Base-by-base conservation (phyloP, 371 early-diverging fungal genomes). In the Rhizopus arrhizus region DNA sequence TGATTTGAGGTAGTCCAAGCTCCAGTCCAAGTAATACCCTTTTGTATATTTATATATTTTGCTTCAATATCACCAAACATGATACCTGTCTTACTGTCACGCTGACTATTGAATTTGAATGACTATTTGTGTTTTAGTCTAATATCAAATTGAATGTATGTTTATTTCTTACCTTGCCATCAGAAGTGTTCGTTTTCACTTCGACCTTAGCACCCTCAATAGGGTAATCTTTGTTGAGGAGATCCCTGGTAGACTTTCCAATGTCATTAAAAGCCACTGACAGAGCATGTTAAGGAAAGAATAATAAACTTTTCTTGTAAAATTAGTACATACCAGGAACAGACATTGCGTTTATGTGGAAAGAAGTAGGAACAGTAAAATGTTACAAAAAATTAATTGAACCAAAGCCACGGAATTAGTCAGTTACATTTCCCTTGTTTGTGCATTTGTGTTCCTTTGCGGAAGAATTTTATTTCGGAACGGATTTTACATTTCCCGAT, bases 141-240 rank as follows among this genome's bases (percentile, higher is more conserved):
- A 13, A 22, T 22, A 22, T 22, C 22, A 22, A 22, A 22, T 22
- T 22, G 22, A 22, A 22, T 22, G 2, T 22, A 22, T 32, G 4
- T 5, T 29, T 29, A 36, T 22, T 29, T 85, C 91, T 69, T 91
- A 94, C 94, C 58, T 96, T 92, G 75, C 96, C 96, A 82, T 93
- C 94, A 71, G 91, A 77, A 60, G 97, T 90, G 68, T 87, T 87
- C 74, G 95, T 93, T 90, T 96, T 95, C 76, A 94, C 91, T 79
- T 98, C 99, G 68, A 97, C 91, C 89, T 95, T 96, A 70, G 91
- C 89, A 61, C 88, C 82, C 63, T 95, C 96, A 65, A 92, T 85
- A 66, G 97, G 96, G 82, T 84, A 97, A 83, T 98, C 98, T 86
- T 97, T 96, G 84, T 85, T 82, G 70, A 97, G 85, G 70, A 98